Evolutionary conservation across 495 filamentous ascomycete genomes (phyloP).

Genomic region (Oidiodendron maius): DNA sequence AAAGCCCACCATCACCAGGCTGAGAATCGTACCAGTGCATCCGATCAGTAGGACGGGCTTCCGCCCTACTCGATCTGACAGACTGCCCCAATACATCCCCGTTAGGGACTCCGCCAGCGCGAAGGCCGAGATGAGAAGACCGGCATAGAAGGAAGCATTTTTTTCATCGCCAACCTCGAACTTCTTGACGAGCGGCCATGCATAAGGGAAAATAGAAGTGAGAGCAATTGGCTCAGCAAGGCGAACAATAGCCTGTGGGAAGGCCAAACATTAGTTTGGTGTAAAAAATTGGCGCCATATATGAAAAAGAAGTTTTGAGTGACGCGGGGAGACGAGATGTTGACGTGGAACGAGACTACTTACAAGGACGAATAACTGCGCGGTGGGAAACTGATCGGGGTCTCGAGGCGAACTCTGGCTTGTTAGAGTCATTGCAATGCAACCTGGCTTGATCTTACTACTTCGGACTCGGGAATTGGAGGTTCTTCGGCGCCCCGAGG

Average conservation of each 20-base stretch:
- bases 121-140: slow-evolving; percentile 94
- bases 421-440: slow-evolving; percentile 16
- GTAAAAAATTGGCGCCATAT: not conserved
- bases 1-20: slow-evolving; percentile 91
- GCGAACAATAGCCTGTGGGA: slow-evolving; percentile 70
- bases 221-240: slow-evolving; percentile 97
- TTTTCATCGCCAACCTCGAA: slow-evolving; percentile 77
- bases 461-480: not conserved
- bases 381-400: slow-evolving; percentile 21
- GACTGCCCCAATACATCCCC: slow-evolving; percentile 82
- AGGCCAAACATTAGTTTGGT: not conserved
- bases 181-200: slow-evolving; percentile 92
- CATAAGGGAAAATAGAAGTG: slow-evolving; percentile 98
- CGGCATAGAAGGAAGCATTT: slow-evolving; percentile 84
- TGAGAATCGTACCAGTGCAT: slow-evolving; percentile 80
- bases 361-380: slow-evolving; percentile 22
- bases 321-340: not conserved
- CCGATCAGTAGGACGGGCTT: slow-evolving; percentile 89
- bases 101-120: slow-evolving; percentile 91
- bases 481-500: not conserved
- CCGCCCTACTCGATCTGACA: slow-evolving; percentile 86
- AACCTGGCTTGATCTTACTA: slow-evolving; percentile 11
- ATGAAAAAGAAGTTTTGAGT: not conserved
- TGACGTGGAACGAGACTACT: not conserved
- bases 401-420: slow-evolving; percentile 14